A percentile compares a stretch with the other conserved stretches of the same genome.
These are phyloP conservation scores for Linderina pennispora DNA, from an alignment of 192 early-diverging fungal species.

Conservation along the genomic window DNA sequence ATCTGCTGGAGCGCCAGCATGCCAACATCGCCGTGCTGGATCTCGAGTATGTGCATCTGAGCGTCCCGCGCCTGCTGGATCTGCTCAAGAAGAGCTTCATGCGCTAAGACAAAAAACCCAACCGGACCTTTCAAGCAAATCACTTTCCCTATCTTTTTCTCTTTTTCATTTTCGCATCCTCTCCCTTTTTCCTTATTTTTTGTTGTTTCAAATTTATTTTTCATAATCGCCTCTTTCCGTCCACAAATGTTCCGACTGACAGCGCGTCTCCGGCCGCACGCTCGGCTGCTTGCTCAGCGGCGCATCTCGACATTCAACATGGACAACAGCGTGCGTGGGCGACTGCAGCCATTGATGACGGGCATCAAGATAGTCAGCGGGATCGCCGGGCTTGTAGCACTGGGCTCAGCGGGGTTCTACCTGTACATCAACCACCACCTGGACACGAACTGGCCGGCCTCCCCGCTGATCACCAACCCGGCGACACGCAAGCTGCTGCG, in stretches of 20 bases:
- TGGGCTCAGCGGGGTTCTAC: slow-evolving; percentile 18
- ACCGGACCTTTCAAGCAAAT: too few species aligned
- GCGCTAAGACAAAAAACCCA: too few species aligned
- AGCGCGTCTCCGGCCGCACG: too few species aligned
- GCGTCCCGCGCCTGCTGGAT: slow-evolving; percentile 71
- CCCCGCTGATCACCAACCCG: slow-evolving; percentile 2
- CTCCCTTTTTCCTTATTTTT: neutral
- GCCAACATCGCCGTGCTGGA: slow-evolving; percentile 80
- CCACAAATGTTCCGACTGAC: slow-evolving; percentile 1
- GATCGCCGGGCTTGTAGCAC: slow-evolving; percentile 7
- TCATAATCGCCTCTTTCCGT: too few species aligned
- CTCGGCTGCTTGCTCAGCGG: neutral
- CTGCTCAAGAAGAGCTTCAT: slow-evolving; percentile 81
- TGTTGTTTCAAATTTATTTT: neutral
- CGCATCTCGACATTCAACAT: slow-evolving; percentile 36
- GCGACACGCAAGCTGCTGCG: slow-evolving; percentile 26
- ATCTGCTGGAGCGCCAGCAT: slow-evolving; percentile 84
- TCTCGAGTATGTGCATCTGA: slow-evolving; percentile 89
- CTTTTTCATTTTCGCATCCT: slow-evolving; percentile 5
- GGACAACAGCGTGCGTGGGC: slow-evolving; percentile 20
- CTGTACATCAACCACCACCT: slow-evolving; percentile 11
- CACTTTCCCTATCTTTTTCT: slow-evolving; percentile 3
- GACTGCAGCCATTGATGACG: slow-evolving; percentile 26
- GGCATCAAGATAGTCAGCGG: slow-evolving; percentile 19
- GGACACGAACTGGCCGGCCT: slow-evolving; percentile 13